Conservation (phyloP, 805 yeast genomes). For the Wickerhamiella occidentalis region DNA sequence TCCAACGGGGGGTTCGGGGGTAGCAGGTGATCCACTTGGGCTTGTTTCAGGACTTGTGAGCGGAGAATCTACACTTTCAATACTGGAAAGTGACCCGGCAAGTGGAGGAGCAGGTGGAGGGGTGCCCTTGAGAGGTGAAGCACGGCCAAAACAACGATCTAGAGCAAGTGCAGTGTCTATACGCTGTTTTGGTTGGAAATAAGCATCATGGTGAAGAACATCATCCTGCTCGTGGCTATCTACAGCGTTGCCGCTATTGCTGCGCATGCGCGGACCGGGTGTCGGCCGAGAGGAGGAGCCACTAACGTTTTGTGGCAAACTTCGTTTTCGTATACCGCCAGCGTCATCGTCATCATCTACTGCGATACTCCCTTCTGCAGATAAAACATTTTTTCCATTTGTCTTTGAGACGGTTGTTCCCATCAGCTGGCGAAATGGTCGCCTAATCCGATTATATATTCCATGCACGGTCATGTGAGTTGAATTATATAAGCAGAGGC, state of each 20-base stretch:
- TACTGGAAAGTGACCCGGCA: slow-evolving; percentile 1
- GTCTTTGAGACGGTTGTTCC: slow-evolving; percentile 15
- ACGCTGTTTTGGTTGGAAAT: not conserved
- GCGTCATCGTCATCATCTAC: slow-evolving; percentile 24
- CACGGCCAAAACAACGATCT: slow-evolving; percentile 6
- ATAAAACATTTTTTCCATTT: slow-evolving; percentile 14
- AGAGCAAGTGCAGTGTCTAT: slow-evolving; percentile 6
- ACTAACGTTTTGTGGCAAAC: slow-evolving; percentile 2
- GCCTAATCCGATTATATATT: slow-evolving; percentile 2
- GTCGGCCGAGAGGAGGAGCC: not conserved
- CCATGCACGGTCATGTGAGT: slow-evolving; percentile 9
- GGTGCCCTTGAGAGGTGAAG: not conserved
- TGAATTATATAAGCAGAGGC: not conserved
- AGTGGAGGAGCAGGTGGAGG: slow-evolving; percentile 1
- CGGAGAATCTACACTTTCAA: not conserved
- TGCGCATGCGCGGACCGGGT: slow-evolving; percentile 8
- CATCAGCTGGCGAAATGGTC: slow-evolving; percentile 11
- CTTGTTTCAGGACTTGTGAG: slow-evolving; percentile 12
- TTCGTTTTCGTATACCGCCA: slow-evolving; percentile 20
- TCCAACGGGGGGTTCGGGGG: not conserved
- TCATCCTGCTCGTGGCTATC: not conserved
- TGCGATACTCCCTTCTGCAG: slow-evolving; percentile 16
- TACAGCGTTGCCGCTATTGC: not conserved
- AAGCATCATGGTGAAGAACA: slow-evolving; percentile 1
- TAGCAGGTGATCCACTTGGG: not conserved